phyloP scores from a whole-genome alignment of 2,329 filamentous ascomycete species.

The Fusarium succisae region DNA sequence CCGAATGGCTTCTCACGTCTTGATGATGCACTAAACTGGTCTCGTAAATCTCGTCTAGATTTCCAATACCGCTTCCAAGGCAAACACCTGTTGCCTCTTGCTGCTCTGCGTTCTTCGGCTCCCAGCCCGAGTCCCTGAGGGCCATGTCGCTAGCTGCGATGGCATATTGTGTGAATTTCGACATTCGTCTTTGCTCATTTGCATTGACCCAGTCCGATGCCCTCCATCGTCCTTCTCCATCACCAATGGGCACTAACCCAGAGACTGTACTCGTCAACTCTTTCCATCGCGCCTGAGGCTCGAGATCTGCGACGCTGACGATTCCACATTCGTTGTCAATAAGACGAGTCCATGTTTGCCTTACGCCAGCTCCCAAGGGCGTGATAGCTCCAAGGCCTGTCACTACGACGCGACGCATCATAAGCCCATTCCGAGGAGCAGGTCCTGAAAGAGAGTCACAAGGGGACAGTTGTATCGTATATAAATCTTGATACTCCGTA shows the following conservation, averaged over 20 bases:
- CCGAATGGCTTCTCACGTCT: conserved; percentile 63
- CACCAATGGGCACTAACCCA: conserved; percentile 74
- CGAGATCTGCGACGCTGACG: conserved; percentile 72
- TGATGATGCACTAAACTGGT: conserved; percentile 80
- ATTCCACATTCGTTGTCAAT: conserved; percentile 84
- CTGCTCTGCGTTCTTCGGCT: conserved; percentile 66
- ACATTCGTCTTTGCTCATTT: conserved; percentile 78
- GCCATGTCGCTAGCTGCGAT: conserved; percentile 89
- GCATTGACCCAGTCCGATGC: conserved; percentile 63
- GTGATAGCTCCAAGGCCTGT: conserved; percentile 85
- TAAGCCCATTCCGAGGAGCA: conserved; percentile 51
- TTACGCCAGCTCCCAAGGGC: conserved; percentile 82
- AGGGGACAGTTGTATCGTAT: neutral
- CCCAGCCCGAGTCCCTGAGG: conserved; percentile 82
- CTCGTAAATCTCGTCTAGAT: conserved; percentile 88
- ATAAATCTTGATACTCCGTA: neutral
- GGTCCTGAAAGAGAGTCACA: neutral
- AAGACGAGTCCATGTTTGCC: conserved; percentile 82
- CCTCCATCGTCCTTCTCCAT: conserved; percentile 58
- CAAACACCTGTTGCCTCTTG: conserved; percentile 87
- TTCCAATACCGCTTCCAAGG: conserved; percentile 94
- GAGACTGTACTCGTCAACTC: conserved; percentile 86
- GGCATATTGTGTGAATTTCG: conserved; percentile 91
- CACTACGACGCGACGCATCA: conserved; percentile 79
- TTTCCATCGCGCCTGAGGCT: conserved; percentile 67